Conservation (phyloP, 768 basidiomycete genomes). For the Leccinum subgranulosum region DNA sequence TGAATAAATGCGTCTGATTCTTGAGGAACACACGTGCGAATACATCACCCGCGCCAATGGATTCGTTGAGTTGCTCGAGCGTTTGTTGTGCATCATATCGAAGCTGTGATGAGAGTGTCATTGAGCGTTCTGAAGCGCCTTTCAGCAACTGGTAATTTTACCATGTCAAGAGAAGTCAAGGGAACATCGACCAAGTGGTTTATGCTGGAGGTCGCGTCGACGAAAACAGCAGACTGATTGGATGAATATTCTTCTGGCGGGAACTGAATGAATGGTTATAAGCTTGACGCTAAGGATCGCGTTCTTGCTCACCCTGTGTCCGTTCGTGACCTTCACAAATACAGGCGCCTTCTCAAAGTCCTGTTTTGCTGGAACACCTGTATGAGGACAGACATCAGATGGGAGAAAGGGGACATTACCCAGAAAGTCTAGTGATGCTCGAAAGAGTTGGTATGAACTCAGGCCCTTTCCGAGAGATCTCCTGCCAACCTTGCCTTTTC, state of each 20-base stretch:
- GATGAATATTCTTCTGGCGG: conserved; percentile 52
- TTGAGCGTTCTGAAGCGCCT: too few relatives aligned
- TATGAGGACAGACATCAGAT: conserved; percentile 8
- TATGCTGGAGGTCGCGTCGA: conserved; percentile 72
- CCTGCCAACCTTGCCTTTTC: conserved; percentile 31
- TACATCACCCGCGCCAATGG: conserved; percentile 48
- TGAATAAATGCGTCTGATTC: conserved; percentile 59
- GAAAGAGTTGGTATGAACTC: conserved; percentile 88
- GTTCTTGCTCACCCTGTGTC: conserved; percentile 46
- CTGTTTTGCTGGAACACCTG: conserved; percentile 53
- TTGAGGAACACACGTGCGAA: conserved; percentile 73
- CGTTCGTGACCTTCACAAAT: conserved; percentile 56
- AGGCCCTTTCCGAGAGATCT: conserved; percentile 74
- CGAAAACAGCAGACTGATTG: conserved; percentile 57
- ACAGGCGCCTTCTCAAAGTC: conserved; percentile 56
- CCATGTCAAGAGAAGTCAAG: conserved; percentile 72
- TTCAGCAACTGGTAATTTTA: conserved; percentile 32
- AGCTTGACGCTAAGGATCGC: neutral
- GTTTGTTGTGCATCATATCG: conserved; percentile 73
- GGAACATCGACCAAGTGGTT: conserved; percentile 81
- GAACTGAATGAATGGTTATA: conserved; percentile 42
- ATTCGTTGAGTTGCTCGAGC: conserved; percentile 56
- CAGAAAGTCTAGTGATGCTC: conserved; percentile 80
- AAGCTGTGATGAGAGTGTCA: conserved; percentile 47
- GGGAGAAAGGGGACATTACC: conserved; percentile 42